Evolutionary conservation across 1,139 yeast genomes (phyloP).

Genomic region (Oligophagozyma castellii): DNA sequence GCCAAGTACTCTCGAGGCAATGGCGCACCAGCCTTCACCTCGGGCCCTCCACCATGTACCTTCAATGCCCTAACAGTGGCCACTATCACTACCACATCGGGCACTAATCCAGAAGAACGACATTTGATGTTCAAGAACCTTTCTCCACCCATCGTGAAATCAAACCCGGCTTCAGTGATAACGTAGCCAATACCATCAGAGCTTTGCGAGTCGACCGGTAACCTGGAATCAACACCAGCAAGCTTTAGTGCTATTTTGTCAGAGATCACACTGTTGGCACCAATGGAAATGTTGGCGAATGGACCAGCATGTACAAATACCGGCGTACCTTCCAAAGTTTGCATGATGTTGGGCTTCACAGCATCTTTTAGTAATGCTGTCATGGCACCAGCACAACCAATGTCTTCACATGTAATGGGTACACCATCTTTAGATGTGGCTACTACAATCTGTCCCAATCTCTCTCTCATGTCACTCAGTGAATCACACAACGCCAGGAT

Average conservation of each 20-base stretch:
- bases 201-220: slow-evolving; percentile 35
- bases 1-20: slow-evolving; percentile 74
- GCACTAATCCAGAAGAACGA: slow-evolving; percentile 79
- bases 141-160: slow-evolving; percentile 99
- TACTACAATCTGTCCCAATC: slow-evolving; percentile 61
- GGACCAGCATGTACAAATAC: slow-evolving; percentile 82
- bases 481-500: slow-evolving; percentile 59
- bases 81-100: slow-evolving; percentile 88
- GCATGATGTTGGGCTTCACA: slow-evolving; percentile 76
- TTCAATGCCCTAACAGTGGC: slow-evolving; percentile 96
- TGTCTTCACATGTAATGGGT: slow-evolving; percentile 66
- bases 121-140: slow-evolving; percentile 94
- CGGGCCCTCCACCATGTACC: slow-evolving; percentile 98
- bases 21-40: slow-evolving; percentile 89
- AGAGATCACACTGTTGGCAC: slow-evolving; percentile 72
- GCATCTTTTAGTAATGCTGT: slow-evolving; percentile 71
- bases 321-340: slow-evolving; percentile 74
- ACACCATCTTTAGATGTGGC: slow-evolving; percentile 49
- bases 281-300: slow-evolving; percentile 74
- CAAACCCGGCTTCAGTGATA: slow-evolving; percentile 96
- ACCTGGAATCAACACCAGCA: slow-evolving; percentile 29
- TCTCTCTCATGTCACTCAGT: slow-evolving; percentile 49
- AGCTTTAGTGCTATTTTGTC: slow-evolving; percentile 61
- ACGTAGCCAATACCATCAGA: slow-evolving; percentile 69
- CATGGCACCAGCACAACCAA: slow-evolving; percentile 71